Evolutionary conservation across 164 flowering plant genomes (phyloP).

Genomic region (Magnolia changhungtana): DNA sequence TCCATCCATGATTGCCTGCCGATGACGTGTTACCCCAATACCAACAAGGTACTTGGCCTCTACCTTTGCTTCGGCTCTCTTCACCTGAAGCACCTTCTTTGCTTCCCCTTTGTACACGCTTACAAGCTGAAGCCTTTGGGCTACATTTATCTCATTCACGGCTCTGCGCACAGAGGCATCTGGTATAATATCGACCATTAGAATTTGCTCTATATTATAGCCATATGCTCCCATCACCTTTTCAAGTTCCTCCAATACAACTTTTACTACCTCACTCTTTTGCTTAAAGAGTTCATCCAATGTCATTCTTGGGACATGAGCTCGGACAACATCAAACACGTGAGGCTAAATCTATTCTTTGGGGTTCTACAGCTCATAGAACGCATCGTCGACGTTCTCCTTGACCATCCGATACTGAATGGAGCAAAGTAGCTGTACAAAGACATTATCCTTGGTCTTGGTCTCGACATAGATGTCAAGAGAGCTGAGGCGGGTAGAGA

Average conservation of each 20-base stretch:
- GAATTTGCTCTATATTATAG: constrained; percentile 91
- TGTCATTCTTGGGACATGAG: constrained; percentile 85
- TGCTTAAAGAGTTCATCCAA: constrained; percentile 95
- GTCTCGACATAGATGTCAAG: constrained; percentile 94
- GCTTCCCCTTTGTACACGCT: constrained; percentile 97
- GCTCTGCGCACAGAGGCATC: constrained; percentile 90
- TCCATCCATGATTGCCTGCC: constrained; percentile 97
- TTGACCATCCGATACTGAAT: constrained; percentile 83
- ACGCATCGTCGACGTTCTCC: constrained; percentile 94
- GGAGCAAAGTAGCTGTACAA: constrained; percentile 89
- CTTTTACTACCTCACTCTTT: constrained; percentile 69
- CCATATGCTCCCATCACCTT: constrained; percentile 98
- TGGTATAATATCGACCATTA: constrained; percentile 96
- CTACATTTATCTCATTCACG: constrained; percentile 98
- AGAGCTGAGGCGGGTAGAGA: constrained; percentile 77
- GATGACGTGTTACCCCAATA: constrained; percentile 92
- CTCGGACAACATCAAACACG: constrained; percentile 97
- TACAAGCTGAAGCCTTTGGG: constrained; percentile 95
- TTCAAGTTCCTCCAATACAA: no score
- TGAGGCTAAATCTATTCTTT: constrained; percentile 92
- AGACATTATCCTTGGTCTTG: constrained; percentile 99
- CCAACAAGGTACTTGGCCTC: constrained; percentile 97
- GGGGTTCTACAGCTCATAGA: constrained; percentile 94
- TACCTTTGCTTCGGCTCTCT: constrained; percentile 93
- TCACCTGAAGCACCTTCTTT: constrained; percentile 81